These are phyloP conservation scores for Lepidium sativum DNA, from an alignment of 345 rosid species.

Conservation along the genomic window DNA sequence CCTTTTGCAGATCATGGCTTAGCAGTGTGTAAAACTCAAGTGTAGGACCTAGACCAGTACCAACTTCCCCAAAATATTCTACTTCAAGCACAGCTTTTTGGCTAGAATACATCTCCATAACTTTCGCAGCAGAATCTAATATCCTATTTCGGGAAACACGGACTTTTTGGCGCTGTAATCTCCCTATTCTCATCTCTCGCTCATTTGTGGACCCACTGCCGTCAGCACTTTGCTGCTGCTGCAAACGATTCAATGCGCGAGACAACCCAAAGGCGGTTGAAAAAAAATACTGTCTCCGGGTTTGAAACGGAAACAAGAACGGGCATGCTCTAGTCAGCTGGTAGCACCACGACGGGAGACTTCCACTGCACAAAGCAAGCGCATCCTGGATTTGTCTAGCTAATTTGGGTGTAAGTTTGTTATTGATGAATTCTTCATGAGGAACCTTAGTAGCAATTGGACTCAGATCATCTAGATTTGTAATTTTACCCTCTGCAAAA, in stretches of 20 bases:
- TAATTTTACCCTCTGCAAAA: slow-evolving; percentile 63
- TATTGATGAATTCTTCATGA: slow-evolving; percentile 70
- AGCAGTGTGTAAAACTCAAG: slow-evolving; percentile 93
- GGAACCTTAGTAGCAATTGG: slow-evolving; percentile 49
- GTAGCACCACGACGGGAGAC: slow-evolving; percentile 96
- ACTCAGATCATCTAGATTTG: slow-evolving; percentile 47
- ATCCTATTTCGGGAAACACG: slow-evolving; percentile 97
- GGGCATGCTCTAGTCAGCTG: slow-evolving; percentile 98
- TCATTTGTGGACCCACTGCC: slow-evolving; percentile 77
- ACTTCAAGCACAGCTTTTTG: slow-evolving; percentile 99
- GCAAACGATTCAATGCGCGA: slow-evolving; percentile 92
- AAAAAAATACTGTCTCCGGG: slow-evolving; percentile 87
- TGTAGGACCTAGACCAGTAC: slow-evolving; percentile 98
- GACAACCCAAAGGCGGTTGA: slow-evolving; percentile 99
- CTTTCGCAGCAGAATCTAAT: slow-evolving; percentile 97
- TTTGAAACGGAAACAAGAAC: slow-evolving; percentile 95
- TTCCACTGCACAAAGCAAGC: slow-evolving; percentile 96
- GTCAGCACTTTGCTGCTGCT: slow-evolving; percentile 99
- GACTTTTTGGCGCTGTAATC: slow-evolving; percentile 97
- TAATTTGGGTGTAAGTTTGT: slow-evolving; percentile 94
- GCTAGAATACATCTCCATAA: slow-evolving; percentile 99
- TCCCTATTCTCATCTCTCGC: slow-evolving; percentile 90
- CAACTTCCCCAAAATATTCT: slow-evolving; percentile 99
- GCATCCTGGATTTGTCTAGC: slow-evolving; percentile 99
- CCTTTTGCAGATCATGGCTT: slow-evolving; percentile 89